phyloP scores from a whole-genome alignment of 2,329 filamentous ascomycete species.

The Fusarium sp. region DNA sequence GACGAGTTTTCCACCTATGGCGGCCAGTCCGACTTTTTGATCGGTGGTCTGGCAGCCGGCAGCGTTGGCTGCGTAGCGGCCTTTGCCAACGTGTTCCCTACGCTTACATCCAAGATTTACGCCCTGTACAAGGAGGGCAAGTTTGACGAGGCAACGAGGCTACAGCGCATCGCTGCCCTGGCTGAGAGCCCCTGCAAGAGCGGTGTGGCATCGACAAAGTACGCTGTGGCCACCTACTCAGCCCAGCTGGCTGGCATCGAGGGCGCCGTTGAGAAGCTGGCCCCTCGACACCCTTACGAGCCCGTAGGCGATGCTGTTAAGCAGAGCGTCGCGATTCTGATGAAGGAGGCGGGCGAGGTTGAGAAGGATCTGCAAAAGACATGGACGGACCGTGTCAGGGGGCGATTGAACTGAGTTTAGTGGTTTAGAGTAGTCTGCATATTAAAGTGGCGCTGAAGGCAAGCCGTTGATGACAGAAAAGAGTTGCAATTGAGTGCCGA shows the following conservation, averaged over 20 bases:
- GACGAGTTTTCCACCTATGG: slow-evolving; percentile 75
- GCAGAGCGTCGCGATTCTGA: slow-evolving; percentile 45
- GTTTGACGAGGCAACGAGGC: slow-evolving; percentile 66
- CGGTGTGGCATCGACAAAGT: slow-evolving; percentile 77
- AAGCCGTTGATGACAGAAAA: not conserved
- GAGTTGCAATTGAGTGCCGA: not conserved
- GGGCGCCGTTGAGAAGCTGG: slow-evolving; percentile 68
- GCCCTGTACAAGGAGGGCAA: slow-evolving; percentile 70
- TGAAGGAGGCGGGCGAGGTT: slow-evolving; percentile 60
- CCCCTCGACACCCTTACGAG: slow-evolving; percentile 72
- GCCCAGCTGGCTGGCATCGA: slow-evolving; percentile 70
- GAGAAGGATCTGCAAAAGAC: slow-evolving; percentile 45
- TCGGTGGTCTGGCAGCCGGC: slow-evolving; percentile 70
- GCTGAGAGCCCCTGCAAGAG: slow-evolving; percentile 75
- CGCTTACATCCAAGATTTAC: slow-evolving; percentile 69
- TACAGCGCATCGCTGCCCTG: slow-evolving; percentile 73
- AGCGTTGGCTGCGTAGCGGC: slow-evolving; percentile 72
- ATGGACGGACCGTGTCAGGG: slow-evolving; percentile 33
- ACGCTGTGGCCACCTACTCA: slow-evolving; percentile 71
- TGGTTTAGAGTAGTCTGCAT: not conserved
- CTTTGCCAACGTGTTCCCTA: slow-evolving; percentile 72
- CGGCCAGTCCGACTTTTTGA: slow-evolving; percentile 79
- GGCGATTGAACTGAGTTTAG: slow-evolving; percentile 21
- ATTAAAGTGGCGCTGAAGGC: not conserved
- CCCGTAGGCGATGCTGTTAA: slow-evolving; percentile 59